Evolutionary conservation across 2,329 filamentous ascomycete genomes (phyloP), one percentile per base, ranked within the genome.

Genomic region (Mariannaea sp.): DNA sequence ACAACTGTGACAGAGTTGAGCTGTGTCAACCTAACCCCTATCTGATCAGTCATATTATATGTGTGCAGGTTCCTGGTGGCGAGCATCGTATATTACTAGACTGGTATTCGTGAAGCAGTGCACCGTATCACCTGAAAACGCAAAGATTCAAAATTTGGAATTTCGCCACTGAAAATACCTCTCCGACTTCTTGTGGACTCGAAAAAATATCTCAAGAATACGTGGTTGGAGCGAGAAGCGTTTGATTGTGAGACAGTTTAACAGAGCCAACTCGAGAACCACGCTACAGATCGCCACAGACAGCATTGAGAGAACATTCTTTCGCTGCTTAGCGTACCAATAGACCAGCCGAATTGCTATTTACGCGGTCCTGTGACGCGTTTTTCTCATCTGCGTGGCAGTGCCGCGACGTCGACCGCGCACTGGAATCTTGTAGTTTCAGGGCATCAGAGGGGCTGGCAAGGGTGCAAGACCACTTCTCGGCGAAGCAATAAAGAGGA

Each of bases 371-470:
- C n/a, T 22, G 53, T 66, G 46, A 57, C 64, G 61, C 52, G 46
- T 51, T 50, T 51, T 50, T 60, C 47, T 39, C 40, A 4, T 19
- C 24, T 58, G 57, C 58, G 64, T 60, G 60, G 41, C 59, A 65
- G 62, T 64, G 45, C 49, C 54, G 49, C 48, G 22, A 57, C 59
- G 49, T 52, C 36, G 43, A 48, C 58, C 58, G 41, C 53, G 38
- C 50, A 33, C 38, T 67, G 65, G 65, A 67, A 67, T 67, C 50
- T 41, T 47, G 49, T 19, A 59, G 65, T 67, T 60, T 67, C 57
- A 65, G 56, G 61, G 51, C 48, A 49, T 58, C 40, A 56, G 64
- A 58, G 64, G 60, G 64, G 64, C 55, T 66, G 53, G 56, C 40
- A 51, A 35, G 41, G 59, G 56, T 51, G 55, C 53, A 48, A 26